These are phyloP conservation scores for Colletotrichum euphorbiae DNA, from an alignment of 2,329 filamentous ascomycete genomes.

Conservation along the genomic window DNA sequence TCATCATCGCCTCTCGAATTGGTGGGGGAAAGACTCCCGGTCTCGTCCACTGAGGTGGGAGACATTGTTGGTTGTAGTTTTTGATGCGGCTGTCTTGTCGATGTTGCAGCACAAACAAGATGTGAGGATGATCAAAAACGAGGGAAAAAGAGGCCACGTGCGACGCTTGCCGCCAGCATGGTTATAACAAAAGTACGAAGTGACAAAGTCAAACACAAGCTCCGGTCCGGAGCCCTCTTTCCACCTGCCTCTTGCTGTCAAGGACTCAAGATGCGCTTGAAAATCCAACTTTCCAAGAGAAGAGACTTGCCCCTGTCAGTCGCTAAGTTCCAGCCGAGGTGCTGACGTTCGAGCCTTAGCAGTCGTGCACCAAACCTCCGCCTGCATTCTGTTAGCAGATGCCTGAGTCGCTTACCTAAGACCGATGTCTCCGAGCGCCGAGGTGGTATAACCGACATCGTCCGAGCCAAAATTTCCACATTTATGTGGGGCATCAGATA, in stretches of 20 bases:
- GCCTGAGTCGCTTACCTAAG: constrained; percentile 16
- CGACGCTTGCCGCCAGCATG: constrained; percentile 26
- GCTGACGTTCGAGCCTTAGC: constrained; percentile 3
- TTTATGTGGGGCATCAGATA: constrained; percentile 36
- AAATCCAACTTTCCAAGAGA: constrained; percentile 31
- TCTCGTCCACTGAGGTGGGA: constrained; percentile 45
- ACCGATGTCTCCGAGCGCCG: constrained; percentile 24
- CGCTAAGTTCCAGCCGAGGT: constrained; percentile 26
- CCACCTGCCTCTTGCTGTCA: constrained; percentile 33
- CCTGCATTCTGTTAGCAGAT: neutral
- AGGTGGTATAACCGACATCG: constrained; percentile 18
- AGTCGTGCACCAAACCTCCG: neutral
- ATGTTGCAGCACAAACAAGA: constrained; percentile 2
- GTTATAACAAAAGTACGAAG: constrained; percentile 38
- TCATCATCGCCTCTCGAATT: constrained; percentile 42
- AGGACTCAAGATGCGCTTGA: constrained; percentile 34
- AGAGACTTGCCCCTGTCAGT: constrained; percentile 38
- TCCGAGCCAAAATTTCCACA: constrained; percentile 5
- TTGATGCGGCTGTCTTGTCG: neutral
- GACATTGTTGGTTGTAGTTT: constrained; percentile 34
- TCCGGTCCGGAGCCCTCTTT: constrained; percentile 34
- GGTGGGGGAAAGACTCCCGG: constrained; percentile 35
- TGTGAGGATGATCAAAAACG: constrained; percentile 30
- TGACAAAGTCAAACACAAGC: constrained; percentile 32
- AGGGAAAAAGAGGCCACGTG: constrained; percentile 20